These are phyloP conservation scores for Yamadazyma diospyri DNA, from an alignment of 1,139 yeast genomes.

Conservation along the genomic window DNA sequence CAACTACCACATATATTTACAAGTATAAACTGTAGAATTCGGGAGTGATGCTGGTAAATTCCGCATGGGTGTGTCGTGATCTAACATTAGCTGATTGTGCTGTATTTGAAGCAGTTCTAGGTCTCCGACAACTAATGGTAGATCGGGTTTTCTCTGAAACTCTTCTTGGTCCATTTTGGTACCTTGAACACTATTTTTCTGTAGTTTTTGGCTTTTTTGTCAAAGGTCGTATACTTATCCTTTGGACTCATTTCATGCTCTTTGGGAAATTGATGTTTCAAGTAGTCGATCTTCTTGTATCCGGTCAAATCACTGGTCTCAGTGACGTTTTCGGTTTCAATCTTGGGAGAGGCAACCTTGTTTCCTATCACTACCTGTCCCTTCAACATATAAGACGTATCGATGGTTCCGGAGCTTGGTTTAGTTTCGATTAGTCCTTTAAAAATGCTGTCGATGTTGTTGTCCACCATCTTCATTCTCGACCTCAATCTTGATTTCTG, in stretches of 20 bases:
- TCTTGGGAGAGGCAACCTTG: conserved; percentile 2
- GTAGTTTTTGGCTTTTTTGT: conserved; percentile 69
- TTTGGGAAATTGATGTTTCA: conserved; percentile 63
- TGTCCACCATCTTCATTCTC: conserved; percentile 78
- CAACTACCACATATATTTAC: too few relatives aligned
- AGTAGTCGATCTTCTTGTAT: conserved; percentile 50
- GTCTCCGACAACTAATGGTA: conserved; percentile 45
- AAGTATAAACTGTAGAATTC: too few relatives aligned
- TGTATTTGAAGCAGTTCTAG: too few relatives aligned
- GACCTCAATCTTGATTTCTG: conserved; percentile 84
- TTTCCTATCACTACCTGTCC: conserved; percentile 1
- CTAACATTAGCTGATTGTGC: too few relatives aligned
- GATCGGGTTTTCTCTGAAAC: conserved; percentile 78
- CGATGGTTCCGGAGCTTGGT: conserved; percentile 3
- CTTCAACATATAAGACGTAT: conserved; percentile 5
- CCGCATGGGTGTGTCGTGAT: too few relatives aligned
- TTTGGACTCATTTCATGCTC: conserved; percentile 74
- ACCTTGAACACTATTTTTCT: conserved; percentile 85
- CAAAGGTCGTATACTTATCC: conserved; percentile 88
- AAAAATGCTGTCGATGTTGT: conserved; percentile 68
- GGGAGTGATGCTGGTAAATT: too few relatives aligned
- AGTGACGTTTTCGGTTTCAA: conserved; percentile 7
- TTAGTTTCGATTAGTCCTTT: conserved; percentile 43
- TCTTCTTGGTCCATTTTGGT: conserved; percentile 86
- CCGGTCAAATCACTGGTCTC: conserved; percentile 22